phyloP scores from a whole-genome alignment of 2,329 filamentous ascomycete genomes.

The Cytospora schulzeri region DNA sequence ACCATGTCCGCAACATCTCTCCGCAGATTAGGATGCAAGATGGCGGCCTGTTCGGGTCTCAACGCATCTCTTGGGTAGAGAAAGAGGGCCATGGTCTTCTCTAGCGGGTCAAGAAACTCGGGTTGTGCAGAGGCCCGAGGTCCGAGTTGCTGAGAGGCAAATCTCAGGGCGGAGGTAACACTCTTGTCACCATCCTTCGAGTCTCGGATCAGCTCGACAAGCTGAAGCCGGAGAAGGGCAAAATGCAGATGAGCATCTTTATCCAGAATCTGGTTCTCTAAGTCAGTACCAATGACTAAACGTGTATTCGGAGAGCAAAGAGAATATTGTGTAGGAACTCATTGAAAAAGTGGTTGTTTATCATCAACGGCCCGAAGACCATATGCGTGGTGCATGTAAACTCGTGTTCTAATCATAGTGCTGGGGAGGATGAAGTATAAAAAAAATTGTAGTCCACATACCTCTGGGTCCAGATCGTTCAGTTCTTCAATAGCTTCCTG shows the following conservation, averaged over 20 bases:
- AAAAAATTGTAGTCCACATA: conserved; percentile 46
- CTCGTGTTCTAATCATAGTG: conserved; percentile 86
- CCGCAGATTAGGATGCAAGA: conserved; percentile 79
- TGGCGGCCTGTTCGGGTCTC: conserved; percentile 70
- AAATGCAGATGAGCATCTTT: conserved; percentile 83
- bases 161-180: conserved; percentile 77
- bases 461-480: conserved; percentile 89
- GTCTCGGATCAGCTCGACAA: conserved; percentile 87
- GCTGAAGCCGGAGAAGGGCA: conserved; percentile 81
- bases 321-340: conserved; percentile 52
- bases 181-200: conserved; percentile 67
- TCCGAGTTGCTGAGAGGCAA: conserved; percentile 84
- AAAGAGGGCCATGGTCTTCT: conserved; percentile 89
- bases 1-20: conserved; percentile 83
- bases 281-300: conserved; percentile 21
- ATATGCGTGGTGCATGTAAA: conserved; percentile 99
- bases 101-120: conserved; percentile 82
- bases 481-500: conserved; percentile 82
- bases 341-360: conserved; percentile 73
- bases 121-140: conserved; percentile 81
- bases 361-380: conserved; percentile 87
- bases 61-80: conserved; percentile 84
- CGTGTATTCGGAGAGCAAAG: conserved; percentile 37
- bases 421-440: conserved; percentile 30
- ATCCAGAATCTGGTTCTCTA: conserved; percentile 75